Conservation (phyloP, 208 protist species). For the Leishmania mexicana region DNA sequence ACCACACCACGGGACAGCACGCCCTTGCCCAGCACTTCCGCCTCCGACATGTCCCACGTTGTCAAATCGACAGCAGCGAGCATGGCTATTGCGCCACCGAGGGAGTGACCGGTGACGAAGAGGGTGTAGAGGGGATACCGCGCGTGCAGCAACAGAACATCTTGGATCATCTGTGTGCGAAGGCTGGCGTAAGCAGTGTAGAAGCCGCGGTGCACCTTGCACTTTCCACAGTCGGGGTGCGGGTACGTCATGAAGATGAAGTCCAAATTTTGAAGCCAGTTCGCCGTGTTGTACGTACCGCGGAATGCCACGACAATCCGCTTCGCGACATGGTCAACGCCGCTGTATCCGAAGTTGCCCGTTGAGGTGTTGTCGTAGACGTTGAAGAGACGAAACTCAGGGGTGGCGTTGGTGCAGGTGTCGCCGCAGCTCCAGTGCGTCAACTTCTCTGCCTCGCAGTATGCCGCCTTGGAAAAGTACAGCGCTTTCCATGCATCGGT, state of each 20-base stretch:
- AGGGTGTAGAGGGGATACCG: conserved; percentile 39
- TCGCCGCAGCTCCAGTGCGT: conserved; percentile 41
- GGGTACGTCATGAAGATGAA: conserved; percentile 50
- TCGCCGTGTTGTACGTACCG: conserved; percentile 52
- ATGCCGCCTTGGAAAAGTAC: conserved; percentile 51
- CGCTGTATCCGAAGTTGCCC: conserved; percentile 41
- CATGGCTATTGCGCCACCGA: conserved; percentile 72
- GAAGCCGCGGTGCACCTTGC: conserved; percentile 67
- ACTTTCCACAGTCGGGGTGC: conserved; percentile 20
- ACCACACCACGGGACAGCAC: not conserved
- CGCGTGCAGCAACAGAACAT: conserved; percentile 34
- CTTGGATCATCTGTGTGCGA: conserved; percentile 22
- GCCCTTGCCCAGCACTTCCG: not conserved
- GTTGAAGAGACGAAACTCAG: conserved; percentile 33
- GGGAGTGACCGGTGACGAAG: conserved; percentile 76
- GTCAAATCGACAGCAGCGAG: conserved; percentile 49
- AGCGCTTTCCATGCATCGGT: conserved; percentile 35
- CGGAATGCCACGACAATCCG: conserved; percentile 66
- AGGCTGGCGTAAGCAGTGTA: conserved; percentile 48
- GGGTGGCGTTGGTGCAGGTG: conserved; percentile 16
- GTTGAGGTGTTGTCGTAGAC: conserved; percentile 41
- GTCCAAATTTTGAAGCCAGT: conserved; percentile 70
- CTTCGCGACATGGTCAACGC: conserved; percentile 25
- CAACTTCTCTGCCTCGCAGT: conserved; percentile 39
- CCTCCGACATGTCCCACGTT: not conserved